Conservation (phyloP, 129 eudicot genomes). For the Cynara cardunculus region DNA sequence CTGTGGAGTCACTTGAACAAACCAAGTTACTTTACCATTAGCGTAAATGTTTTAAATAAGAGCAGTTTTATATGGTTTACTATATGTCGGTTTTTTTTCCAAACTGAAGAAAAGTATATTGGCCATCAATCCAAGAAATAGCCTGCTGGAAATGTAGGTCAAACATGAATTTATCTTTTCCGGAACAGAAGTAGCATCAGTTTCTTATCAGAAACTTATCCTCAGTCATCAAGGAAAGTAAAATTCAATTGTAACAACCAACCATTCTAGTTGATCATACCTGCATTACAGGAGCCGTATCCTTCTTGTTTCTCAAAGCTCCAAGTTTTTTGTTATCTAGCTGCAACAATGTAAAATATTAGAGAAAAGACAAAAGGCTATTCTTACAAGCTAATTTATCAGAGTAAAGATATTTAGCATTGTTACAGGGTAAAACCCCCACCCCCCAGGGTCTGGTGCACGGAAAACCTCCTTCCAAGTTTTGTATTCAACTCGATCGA, state of each 20-base stretch:
- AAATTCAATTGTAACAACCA: not conserved
- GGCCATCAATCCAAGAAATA: not conserved
- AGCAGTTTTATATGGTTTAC: not conserved
- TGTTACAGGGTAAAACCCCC: not conserved
- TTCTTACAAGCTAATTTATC: not conserved
- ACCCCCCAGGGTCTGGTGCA: not conserved
- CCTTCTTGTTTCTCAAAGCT: conserved; percentile 60
- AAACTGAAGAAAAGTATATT: not conserved
- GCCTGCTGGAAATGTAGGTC: not conserved
- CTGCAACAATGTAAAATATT: conserved; percentile 27
- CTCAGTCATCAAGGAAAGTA: not conserved
- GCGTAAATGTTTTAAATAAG: not conserved
- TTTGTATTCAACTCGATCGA: not conserved
- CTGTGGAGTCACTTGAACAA: not conserved
- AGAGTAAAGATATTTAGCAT: not conserved
- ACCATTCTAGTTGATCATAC: conserved; percentile 29
- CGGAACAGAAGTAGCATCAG: conserved; percentile 1
- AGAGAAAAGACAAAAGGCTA: not conserved
- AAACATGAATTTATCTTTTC: not conserved
- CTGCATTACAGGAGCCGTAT: conserved; percentile 80
- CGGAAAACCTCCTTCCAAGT: not conserved
- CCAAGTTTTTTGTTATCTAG: conserved; percentile 77
- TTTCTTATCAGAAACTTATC: conserved; percentile 1
- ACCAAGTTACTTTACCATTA: not conserved
- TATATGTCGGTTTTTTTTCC: not conserved